Evolutionary conservation across 176 grass and related monocot species (phyloP).

Genomic region (Thinopyrum elongatum): DNA sequence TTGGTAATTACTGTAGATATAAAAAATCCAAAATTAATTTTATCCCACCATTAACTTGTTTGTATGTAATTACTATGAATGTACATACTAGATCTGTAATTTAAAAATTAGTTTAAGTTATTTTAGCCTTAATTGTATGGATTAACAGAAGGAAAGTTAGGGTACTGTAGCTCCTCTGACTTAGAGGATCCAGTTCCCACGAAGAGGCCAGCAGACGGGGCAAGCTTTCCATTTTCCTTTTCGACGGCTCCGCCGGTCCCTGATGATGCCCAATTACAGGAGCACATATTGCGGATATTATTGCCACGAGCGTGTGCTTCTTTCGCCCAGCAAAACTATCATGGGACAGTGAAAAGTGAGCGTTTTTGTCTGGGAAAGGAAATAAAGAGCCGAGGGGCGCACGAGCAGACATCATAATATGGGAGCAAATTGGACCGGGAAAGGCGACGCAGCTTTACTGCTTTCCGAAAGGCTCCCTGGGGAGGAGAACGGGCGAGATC

Average conservation of each 20-base stretch:
- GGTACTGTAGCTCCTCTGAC: no score
- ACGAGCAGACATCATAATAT: slow-evolving; percentile 38
- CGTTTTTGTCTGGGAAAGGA: slow-evolving; percentile 34
- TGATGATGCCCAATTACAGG: slow-evolving; percentile 34
- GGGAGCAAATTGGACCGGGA: not conserved
- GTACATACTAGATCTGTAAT: no score
- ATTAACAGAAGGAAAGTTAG: no score
- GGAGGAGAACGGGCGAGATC: not conserved
- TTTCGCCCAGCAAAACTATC: slow-evolving; percentile 25
- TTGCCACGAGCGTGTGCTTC: not conserved
- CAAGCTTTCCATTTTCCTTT: not conserved
- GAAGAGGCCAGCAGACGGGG: not conserved
- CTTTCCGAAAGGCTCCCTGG: slow-evolving; percentile 30
- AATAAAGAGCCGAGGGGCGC: slow-evolving; percentile 7
- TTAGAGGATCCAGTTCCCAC: no score
- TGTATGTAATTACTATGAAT: no score
- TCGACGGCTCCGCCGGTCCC: not conserved
- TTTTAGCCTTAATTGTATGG: no score
- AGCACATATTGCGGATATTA: slow-evolving; percentile 39
- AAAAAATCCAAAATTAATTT: no score
- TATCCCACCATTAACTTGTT: no score
- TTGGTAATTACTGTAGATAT: no score
- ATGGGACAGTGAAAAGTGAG: slow-evolving; percentile 26
- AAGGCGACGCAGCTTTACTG: slow-evolving; percentile 22
- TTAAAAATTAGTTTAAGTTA: no score